Evolutionary conservation across 768 basidiomycete genomes (phyloP).

Genomic region (Pisolithus sp.): DNA sequence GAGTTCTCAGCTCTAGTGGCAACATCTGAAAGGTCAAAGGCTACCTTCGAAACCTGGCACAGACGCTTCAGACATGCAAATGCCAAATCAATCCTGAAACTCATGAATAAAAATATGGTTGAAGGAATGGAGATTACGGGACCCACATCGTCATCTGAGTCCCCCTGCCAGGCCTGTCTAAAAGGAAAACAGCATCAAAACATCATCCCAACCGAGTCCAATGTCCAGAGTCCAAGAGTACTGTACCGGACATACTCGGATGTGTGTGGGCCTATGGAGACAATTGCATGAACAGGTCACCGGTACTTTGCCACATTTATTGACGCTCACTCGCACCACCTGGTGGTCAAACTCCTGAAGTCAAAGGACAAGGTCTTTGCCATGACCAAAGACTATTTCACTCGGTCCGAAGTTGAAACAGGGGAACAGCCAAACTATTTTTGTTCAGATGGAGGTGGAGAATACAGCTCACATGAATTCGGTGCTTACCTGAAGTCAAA

Average conservation of each 20-base stretch:
- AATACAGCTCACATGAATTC: constrained; percentile 12
- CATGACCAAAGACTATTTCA: constrained; percentile 11
- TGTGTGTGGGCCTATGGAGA: constrained; percentile 17
- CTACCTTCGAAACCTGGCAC: constrained; percentile 1
- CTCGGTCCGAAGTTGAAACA: constrained; percentile 5
- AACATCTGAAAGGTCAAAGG: not conserved
- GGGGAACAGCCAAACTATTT: constrained; percentile 15
- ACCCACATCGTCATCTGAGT: not conserved
- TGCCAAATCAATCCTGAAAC: not conserved
- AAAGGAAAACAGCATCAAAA: constrained; percentile 17
- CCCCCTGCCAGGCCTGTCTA: constrained; percentile 13
- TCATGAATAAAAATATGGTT: constrained; percentile 5
- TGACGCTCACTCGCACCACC: constrained; percentile 13
- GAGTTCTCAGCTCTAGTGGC: not conserved
- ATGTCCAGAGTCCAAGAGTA: not conserved
- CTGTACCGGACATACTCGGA: constrained; percentile 10
- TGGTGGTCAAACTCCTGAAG: constrained; percentile 9
- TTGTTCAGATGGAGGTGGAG: constrained; percentile 17
- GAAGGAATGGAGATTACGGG: not conserved
- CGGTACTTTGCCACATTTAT: constrained; percentile 17
- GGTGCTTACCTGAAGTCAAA: constrained; percentile 5
- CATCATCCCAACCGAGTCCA: constrained; percentile 8
- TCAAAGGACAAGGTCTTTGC: constrained; percentile 7
- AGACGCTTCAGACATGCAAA: not conserved
- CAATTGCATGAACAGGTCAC: not conserved